Evolutionary conservation across 2,329 filamentous ascomycete genomes (phyloP).

Genomic region (Bipolaris zeicola): DNA sequence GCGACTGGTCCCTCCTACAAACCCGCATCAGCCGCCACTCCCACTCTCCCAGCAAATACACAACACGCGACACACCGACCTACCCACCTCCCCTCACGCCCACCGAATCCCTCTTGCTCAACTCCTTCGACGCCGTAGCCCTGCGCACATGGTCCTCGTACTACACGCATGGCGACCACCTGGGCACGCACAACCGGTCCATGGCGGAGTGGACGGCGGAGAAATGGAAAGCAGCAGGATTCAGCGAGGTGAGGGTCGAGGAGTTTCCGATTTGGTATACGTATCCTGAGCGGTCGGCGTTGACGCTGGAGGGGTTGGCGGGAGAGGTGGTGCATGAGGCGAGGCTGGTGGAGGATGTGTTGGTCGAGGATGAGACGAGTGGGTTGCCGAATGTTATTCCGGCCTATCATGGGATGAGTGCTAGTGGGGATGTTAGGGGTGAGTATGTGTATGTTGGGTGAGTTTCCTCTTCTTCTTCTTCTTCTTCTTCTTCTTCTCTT

Average conservation of each 20-base stretch:
- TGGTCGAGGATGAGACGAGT: constrained; percentile 42
- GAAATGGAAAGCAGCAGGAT: constrained; percentile 36
- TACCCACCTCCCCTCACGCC: constrained; percentile 43
- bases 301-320: constrained; percentile 34
- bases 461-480: not conserved
- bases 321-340: constrained; percentile 36
- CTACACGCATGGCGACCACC: constrained; percentile 46
- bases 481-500: too few species aligned
- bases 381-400: constrained; percentile 46
- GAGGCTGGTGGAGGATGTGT: constrained; percentile 39
- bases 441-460: constrained; percentile 55
- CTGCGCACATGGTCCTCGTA: constrained; percentile 47
- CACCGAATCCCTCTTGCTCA: constrained; percentile 46
- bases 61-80: constrained; percentile 21
- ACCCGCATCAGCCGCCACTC: constrained; percentile 20
- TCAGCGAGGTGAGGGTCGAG: constrained; percentile 29
- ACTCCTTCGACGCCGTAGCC: constrained; percentile 49
- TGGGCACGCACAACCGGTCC: constrained; percentile 43
- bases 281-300: constrained; percentile 39
- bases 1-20: constrained; percentile 1
- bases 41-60: not conserved
- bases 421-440: constrained; percentile 52
- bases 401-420: constrained; percentile 56
- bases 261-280: constrained; percentile 49
- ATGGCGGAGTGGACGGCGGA: constrained; percentile 46